These are phyloP conservation scores for Rhizophagus prolifer DNA, from an alignment of 192 early-diverging fungal species.

Conservation along the genomic window DNA sequence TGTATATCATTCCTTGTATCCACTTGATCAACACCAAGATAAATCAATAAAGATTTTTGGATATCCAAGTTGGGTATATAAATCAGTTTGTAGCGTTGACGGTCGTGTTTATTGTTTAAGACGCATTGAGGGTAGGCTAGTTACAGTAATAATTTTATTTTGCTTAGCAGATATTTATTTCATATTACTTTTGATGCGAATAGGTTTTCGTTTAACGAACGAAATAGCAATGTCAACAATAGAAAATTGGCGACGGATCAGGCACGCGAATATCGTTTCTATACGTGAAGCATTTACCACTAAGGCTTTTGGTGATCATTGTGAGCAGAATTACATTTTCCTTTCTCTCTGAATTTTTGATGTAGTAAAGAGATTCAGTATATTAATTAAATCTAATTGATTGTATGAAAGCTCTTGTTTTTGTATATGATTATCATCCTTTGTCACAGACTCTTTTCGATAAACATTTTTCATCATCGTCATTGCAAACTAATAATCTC, in stretches of 20 bases:
- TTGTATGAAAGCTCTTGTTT: constrained; percentile 70
- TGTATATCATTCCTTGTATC: constrained; percentile 83
- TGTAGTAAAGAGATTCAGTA: not conserved
- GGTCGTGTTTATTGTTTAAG: constrained; percentile 82
- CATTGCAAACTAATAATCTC: not conserved
- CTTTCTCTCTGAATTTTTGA: not conserved
- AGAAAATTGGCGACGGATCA: constrained; percentile 82
- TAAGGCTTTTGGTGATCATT: constrained; percentile 91
- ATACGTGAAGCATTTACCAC: constrained; percentile 95
- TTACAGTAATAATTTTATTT: not conserved
- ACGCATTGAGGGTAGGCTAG: constrained; percentile 73
- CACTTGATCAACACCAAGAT: constrained; percentile 58
- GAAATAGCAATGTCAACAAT: constrained; percentile 80
- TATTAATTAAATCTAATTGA: not conserved
- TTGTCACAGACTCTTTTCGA: constrained; percentile 68
- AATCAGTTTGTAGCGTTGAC: constrained; percentile 79
- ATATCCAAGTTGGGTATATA: constrained; percentile 76
- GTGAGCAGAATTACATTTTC: constrained; percentile 42
- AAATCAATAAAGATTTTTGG: constrained; percentile 63
- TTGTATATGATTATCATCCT: constrained; percentile 96
- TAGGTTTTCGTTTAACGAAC: constrained; percentile 69
- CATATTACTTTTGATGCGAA: not conserved
- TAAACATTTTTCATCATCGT: constrained; percentile 62
- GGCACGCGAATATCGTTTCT: constrained; percentile 81
- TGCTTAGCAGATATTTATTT: not conserved